Evolutionary conservation across 2,329 filamentous ascomycete genomes (phyloP), one percentile per base, ranked within the genome.

Genomic region (Trichoderma breve): DNA sequence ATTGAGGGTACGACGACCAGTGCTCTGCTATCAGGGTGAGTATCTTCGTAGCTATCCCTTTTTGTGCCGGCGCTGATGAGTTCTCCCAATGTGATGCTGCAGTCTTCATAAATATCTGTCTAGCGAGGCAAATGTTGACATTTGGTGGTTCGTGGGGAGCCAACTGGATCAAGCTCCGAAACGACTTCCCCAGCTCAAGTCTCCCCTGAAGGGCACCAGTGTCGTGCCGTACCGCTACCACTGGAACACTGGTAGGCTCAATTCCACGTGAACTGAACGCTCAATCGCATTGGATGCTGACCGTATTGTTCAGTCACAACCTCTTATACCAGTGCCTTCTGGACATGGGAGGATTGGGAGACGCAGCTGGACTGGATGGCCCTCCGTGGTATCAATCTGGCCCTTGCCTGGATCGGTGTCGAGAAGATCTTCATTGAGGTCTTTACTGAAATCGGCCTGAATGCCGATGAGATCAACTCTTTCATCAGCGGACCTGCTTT

Each of bases 281-380:
- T 7, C 18, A 15, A 1, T n/a, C 43, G 12, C 8, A 11, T 14
- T 30, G 6, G 11, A 36, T 12, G 11, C 14, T 70, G 15, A 72
- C 57, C 39, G 30, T 18, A 9, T 18, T 3, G 4, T 14, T 0
- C 26, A 82, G 85, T 87, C 0, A 87, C 85, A 0, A 86, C 86
- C 74, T 86, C 83, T 4, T 87, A 87, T 73, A 86, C 84, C 6
- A 78, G 80, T 2, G 81, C 85, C 0, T 87, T 86, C 75, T 87
- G 84, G 85, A 77, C 77, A 21, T 87, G 85, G 85, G 80, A 84
- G 63, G 85, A 87, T 55, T 87, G 85, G 85, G 85, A 87, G 76
- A 76, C 82, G 2, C 80, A 87, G 74, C 80, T 87, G 4, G 85
- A 87, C 75, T 87, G 85, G 85, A 79, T 87, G 74, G 85, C 85